A percentile compares a stretch with the other conserved stretches of the same genome.
Evolutionary conservation across 192 early-diverging fungal species (phyloP).

Genomic region (Backusella mclennaniae): DNA sequence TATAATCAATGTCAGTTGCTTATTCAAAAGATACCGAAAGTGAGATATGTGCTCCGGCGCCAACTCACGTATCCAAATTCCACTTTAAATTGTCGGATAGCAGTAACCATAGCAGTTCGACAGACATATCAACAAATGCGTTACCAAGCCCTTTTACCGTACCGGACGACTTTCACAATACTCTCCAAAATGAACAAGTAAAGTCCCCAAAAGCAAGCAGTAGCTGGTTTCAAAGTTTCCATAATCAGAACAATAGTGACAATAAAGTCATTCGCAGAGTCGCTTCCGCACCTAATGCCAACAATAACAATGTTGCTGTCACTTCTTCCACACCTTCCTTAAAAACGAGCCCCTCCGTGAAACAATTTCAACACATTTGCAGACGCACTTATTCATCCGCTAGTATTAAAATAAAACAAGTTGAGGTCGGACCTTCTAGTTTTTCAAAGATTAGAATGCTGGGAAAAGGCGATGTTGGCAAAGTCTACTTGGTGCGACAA

Average conservation of each 20-base stretch:
- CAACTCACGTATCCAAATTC: constrained; percentile 1
- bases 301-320: constrained; percentile 21
- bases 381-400: constrained; percentile 79
- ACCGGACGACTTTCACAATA: neutral
- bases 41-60: constrained; percentile 2
- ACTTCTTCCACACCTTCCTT: neutral
- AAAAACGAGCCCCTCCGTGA: neutral
- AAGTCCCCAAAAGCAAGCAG: constrained; percentile 7
- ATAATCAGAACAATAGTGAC: neutral
- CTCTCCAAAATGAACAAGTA: neutral
- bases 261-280: constrained; percentile 45
- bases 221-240: constrained; percentile 19
- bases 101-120: neutral
- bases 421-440: constrained; percentile 82
- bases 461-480: constrained; percentile 97
- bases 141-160: constrained; percentile 1
- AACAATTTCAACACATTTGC: constrained; percentile 38
- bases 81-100: neutral
- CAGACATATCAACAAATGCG: neutral
- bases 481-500: constrained; percentile 91
- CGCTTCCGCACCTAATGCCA: constrained; percentile 50
- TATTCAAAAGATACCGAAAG: neutral
- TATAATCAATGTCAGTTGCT: neutral
- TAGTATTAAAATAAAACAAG: constrained; percentile 77
- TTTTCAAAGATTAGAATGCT: constrained; percentile 89